Percentiles rank a stretch among this genome's conserved stretches.
Evolutionary conservation across 2,329 filamentous ascomycete genomes (phyloP).

Genomic region (Anthostomella pinea): DNA sequence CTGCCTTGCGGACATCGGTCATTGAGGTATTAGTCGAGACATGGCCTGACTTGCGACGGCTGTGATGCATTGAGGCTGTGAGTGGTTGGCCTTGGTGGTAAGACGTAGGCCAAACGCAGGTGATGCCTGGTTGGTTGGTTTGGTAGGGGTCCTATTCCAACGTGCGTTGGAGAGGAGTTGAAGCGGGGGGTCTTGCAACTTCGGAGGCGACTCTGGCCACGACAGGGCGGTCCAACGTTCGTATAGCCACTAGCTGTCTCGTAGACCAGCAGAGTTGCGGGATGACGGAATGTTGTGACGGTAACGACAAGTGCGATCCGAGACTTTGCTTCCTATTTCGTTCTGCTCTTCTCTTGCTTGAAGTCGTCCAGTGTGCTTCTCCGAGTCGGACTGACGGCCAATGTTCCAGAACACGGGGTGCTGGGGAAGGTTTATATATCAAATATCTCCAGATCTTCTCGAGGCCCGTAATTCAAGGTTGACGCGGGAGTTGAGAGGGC

Average conservation of each 20-base stretch:
- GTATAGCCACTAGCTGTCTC: no score
- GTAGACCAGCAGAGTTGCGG: constrained; percentile 5
- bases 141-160: constrained; percentile 17
- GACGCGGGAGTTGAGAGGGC: constrained; percentile 2
- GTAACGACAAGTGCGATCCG: neutral
- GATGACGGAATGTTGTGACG: neutral
- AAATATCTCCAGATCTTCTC: neutral
- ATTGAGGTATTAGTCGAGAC: constrained; percentile 49
- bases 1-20: constrained; percentile 54
- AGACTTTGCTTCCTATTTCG: neutral
- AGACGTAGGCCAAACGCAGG: constrained; percentile 12
- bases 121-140: constrained; percentile 16
- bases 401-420: neutral
- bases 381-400: no score
- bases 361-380: no score
- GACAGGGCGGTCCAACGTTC: no score
- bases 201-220: constrained; percentile 7
- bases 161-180: constrained; percentile 20
- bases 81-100: constrained; percentile 21
- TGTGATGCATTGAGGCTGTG: constrained; percentile 50
- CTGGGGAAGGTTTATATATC: neutral
- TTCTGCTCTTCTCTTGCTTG: neutral
- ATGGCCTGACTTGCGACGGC: constrained; percentile 56
- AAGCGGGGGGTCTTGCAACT: constrained; percentile 17
- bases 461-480: constrained; percentile 17